Base-by-base conservation (phyloP, 2,329 filamentous ascomycete genomes). In the Hypocrella siamensis region DNA sequence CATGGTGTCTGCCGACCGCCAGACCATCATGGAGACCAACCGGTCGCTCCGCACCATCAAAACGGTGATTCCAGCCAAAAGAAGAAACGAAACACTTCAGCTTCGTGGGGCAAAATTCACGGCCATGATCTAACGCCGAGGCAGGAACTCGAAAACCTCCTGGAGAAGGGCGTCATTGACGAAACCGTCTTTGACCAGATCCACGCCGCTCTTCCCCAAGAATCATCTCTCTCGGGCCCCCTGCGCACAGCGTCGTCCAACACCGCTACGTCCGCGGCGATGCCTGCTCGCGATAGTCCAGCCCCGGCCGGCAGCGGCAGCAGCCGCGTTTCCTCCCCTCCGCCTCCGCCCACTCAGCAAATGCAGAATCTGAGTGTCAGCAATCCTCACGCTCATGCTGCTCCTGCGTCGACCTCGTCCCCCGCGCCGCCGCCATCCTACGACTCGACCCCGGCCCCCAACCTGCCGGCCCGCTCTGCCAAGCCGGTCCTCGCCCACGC, bases 61-160 rank as follows among this genome's bases (percentile, higher is more conserved):
- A 61, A 84, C 79, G 49, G 84, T 85, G 35, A 26, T 8, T 22
- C 12, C 21, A 22, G n/a, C n/a, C n/a, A n/a, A n/a, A n/a, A n/a
- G n/a, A n/a, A n/a, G n/a, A n/a, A n/a, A n/a, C n/a, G n/a, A 22
- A 22, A 22, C 21, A 7, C 21, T 22, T 7, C 21, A 8, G 21
- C 21, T 7, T 22, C 12, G 21, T 14, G 9, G 9, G 10, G 10
- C 3, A 11, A 11, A n/a, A 2, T 3, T 26, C 25, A 7, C 3
- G 7, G n/a, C n/a, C 9, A 7, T 14, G 14, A 7, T 0, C 26
- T 33, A 22, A 33, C 14, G 15, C 15, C 24, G 14, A 11, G 15
- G 38, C 19, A 93, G 86, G 86, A 94, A 61, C 79, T 94, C 38
- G 85, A 93, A 56, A 80, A 76, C 44, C 80, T 96, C 38, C 71